A percentile compares a stretch with the other conserved stretches of the same genome.
These are phyloP conservation scores for Pleurotus tuber-regium DNA, from an alignment of 768 basidiomycete species.

Conservation along the genomic window DNA sequence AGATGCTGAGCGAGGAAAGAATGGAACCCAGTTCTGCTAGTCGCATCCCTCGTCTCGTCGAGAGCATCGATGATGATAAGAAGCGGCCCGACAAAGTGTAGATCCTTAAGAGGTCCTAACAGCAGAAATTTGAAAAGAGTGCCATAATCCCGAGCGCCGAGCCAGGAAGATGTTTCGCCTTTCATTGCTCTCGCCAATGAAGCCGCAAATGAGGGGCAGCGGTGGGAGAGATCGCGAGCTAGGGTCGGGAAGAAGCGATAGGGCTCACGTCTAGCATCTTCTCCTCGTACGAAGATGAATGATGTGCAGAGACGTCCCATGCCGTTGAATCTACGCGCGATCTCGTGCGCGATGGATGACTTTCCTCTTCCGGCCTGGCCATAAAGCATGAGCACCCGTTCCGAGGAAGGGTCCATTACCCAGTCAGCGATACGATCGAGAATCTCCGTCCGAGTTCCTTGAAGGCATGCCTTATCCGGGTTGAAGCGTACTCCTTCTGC, in stretches of 20 bases:
- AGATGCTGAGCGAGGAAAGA: constrained; percentile 16
- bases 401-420: constrained; percentile 10
- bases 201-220: background rate
- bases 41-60: constrained; percentile 18
- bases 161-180: background rate
- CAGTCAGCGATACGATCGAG: constrained; percentile 23
- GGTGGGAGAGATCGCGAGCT: constrained; percentile 18
- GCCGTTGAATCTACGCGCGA: constrained; percentile 21
- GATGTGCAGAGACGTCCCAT: constrained; percentile 26
- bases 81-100: constrained; percentile 1
- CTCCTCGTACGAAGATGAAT: constrained; percentile 27
- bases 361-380: constrained; percentile 33
- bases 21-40: constrained; percentile 3
- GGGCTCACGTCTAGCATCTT: constrained; percentile 17
- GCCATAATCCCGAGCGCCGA: background rate
- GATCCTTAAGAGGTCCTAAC: background rate
- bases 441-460: constrained; percentile 21
- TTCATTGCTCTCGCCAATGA: background rate
- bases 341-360: constrained; percentile 32
- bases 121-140: constrained; percentile 2
- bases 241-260: constrained; percentile 29
- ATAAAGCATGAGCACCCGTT: background rate
- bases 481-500: constrained; percentile 1
- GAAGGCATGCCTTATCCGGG: constrained; percentile 15
- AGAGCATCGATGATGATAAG: constrained; percentile 22